Evolutionary conservation across 176 grass and related monocot genomes (phyloP).

Genomic region (Phyllostachys edulis): DNA sequence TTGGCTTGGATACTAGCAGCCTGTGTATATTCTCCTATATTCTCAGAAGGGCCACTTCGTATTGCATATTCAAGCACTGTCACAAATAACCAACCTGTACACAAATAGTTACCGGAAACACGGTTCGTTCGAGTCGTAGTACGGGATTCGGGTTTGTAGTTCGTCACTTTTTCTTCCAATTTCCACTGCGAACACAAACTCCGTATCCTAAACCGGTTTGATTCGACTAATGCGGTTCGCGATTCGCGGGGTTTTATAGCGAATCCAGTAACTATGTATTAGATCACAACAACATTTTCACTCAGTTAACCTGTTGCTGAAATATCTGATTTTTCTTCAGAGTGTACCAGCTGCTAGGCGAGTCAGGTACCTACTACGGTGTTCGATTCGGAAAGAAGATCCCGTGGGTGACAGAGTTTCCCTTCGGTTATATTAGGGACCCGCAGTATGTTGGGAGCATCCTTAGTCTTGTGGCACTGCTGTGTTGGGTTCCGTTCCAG

Average conservation of each 20-base stretch:
- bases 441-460: conserved; percentile 81
- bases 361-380: conserved; percentile 86
- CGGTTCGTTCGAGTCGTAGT: too few species aligned
- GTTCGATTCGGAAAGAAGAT: conserved; percentile 68
- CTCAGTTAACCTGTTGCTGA: conserved; percentile 15
- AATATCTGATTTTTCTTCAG: conserved; percentile 35
- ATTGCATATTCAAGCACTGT: not conserved
- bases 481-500: conserved; percentile 70
- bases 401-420: conserved; percentile 80
- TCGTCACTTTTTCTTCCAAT: too few species aligned
- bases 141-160: too few species aligned
- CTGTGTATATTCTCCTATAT: not conserved
- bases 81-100: not conserved
- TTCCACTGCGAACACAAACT: too few species aligned
- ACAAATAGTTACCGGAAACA: not conserved
- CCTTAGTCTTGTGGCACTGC: conserved; percentile 60
- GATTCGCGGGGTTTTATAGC: too few species aligned
- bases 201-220: too few species aligned
- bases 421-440: conserved; percentile 87
- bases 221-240: too few species aligned
- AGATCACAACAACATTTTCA: not conserved
- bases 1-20: not conserved
- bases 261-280: too few species aligned
- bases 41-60: not conserved
- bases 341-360: conserved; percentile 90